These are phyloP conservation scores for Saturnispora sanitii DNA, from an alignment of 805 yeast species.

Conservation along the genomic window DNA sequence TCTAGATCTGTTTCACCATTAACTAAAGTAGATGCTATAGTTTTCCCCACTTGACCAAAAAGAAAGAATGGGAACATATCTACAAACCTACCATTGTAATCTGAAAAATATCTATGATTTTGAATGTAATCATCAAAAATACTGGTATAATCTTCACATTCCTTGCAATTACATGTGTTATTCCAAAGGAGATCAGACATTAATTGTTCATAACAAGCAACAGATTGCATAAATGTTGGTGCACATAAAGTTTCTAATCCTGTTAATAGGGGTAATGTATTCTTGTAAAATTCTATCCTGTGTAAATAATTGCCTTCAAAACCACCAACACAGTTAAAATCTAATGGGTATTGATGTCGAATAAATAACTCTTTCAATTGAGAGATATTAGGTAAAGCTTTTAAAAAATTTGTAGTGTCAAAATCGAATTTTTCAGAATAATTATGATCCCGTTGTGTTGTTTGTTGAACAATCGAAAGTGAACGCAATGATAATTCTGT, in stretches of 20 bases:
- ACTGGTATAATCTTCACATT: slow-evolving; percentile 40
- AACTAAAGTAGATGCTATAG: slow-evolving; percentile 29
- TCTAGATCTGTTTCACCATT: slow-evolving; percentile 18
- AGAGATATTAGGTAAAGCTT: slow-evolving; percentile 26
- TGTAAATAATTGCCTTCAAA: slow-evolving; percentile 66
- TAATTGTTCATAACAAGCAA: slow-evolving; percentile 60
- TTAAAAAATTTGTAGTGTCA: slow-evolving; percentile 33
- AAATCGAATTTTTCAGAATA: slow-evolving; percentile 49
- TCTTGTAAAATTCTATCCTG: slow-evolving; percentile 42
- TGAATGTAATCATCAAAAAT: slow-evolving; percentile 50
- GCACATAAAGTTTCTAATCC: slow-evolving; percentile 37
- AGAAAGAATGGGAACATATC: slow-evolving; percentile 54
- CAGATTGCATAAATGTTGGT: slow-evolving; percentile 50
- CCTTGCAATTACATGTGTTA: slow-evolving; percentile 60
- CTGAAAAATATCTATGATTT: slow-evolving; percentile 52
- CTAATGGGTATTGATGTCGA: slow-evolving; percentile 48
- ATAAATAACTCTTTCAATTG: slow-evolving; percentile 36
- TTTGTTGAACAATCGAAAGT: slow-evolving; percentile 29
- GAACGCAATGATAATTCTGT: slow-evolving; percentile 25
- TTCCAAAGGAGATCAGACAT: slow-evolving; percentile 61
- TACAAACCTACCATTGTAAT: slow-evolving; percentile 35
- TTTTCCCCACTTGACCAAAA: slow-evolving; percentile 42
- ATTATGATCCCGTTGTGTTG: slow-evolving; percentile 31
- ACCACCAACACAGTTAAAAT: slow-evolving; percentile 52
- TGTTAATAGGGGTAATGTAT: slow-evolving; percentile 36